Evolutionary conservation across 2,329 filamentous ascomycete genomes (phyloP), one percentile per base, ranked within the genome.

Genomic region (Aspergillus neoniger): DNA sequence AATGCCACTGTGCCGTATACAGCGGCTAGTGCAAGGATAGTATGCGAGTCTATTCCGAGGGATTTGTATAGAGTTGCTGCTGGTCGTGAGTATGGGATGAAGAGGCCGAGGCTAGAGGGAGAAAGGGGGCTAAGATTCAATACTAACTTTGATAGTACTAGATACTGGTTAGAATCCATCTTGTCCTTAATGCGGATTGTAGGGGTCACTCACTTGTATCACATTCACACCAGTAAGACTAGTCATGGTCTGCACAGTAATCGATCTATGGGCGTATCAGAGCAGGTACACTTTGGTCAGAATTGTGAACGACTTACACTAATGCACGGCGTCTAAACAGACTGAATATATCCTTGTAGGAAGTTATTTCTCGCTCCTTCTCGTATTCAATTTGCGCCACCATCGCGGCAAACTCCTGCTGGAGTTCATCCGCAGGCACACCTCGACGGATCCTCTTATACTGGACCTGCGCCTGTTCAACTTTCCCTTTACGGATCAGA

Each of bases 161-260:
- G n/a, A 43, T 17, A 19, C 41, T 48, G 15, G 44, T 47, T 21
- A 51, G 39, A 10, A n/a, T 49, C 39, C 28, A 7, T 21, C 32
- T 2, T 3, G 28, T 32, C 2, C 6, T 30, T 36, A 2, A 25
- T 8, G 17, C 5, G 4, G 6, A 12, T 7, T 7, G 30, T 10
- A 12, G 30, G 15, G 15, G 15, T 7, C 2, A 62, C 69, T 43
- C 70, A 77, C 74, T 68, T 81, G 83, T 39, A 86, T 85, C 1
- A 85, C 83, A 65, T 86, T 86, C 39, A 85, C 81, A 10, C 84
- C 84, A 0, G 84, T 86, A 41, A 85, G 67, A 63, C 78, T 80
- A 0, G 83, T 86, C 81, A 86, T 83, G 2, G 82, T 85, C 70
- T 86, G 83, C 2, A 85, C 84, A 2, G 81, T 80, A 65, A 86